These are phyloP conservation scores for Lasiosphaeriaceae sp. DNA, from an alignment of 495 filamentous ascomycete species.

Conservation along the genomic window DNA sequence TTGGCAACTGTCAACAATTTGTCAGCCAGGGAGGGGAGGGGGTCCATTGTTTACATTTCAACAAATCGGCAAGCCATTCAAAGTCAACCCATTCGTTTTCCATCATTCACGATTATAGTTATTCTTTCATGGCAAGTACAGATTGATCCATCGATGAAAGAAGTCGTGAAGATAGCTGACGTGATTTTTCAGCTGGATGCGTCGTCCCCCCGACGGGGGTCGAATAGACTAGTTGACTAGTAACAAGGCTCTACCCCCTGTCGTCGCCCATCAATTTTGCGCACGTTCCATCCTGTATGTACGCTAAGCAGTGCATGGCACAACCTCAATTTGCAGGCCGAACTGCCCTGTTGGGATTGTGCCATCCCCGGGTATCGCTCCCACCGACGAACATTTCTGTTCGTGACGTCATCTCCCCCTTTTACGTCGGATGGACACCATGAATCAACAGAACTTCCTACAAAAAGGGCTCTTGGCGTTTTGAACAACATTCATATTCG, in stretches of 20 bases:
- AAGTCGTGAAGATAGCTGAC: not conserved
- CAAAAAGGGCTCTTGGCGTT: too few relatives aligned
- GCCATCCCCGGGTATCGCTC: too few relatives aligned
- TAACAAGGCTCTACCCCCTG: not conserved
- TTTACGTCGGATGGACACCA: too few relatives aligned
- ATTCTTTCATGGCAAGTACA: not conserved
- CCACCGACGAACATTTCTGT: too few relatives aligned
- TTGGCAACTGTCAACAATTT: not conserved
- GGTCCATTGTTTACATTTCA: not conserved
- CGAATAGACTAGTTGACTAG: not conserved
- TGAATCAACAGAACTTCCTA: too few relatives aligned
- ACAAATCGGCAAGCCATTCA: slow-evolving; percentile 12
- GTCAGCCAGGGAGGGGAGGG: not conserved
- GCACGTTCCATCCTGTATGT: not conserved
- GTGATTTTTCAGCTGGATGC: not conserved
- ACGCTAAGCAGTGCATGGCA: not conserved
- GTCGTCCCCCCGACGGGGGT: too few relatives aligned
- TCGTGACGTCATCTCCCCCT: too few relatives aligned
- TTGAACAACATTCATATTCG: too few relatives aligned
- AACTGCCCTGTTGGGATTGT: not conserved
- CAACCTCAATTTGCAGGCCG: not conserved
- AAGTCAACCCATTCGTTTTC: not conserved
- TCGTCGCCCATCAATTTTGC: too few relatives aligned
- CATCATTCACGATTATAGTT: not conserved
- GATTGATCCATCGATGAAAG: not conserved